phyloP scores from a whole-genome alignment of 2,329 filamentous ascomycete species.

The Sclerotinia spermophila region DNA sequence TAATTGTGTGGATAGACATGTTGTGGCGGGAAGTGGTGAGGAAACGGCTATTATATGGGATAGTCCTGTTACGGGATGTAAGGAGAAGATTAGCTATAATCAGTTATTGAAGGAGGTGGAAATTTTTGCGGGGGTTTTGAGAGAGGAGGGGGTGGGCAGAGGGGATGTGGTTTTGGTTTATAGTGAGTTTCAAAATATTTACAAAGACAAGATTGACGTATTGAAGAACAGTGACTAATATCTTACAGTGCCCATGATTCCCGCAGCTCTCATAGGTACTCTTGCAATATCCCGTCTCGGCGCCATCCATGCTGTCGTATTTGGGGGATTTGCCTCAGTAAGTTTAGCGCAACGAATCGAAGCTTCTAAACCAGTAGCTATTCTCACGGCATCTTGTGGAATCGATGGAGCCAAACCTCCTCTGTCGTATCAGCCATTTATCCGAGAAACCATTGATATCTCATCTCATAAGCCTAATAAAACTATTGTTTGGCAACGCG shows the following conservation, averaged over 20 bases:
- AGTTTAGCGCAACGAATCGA: constrained; percentile 88
- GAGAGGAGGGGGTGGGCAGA: constrained; percentile 75
- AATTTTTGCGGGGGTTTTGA: constrained; percentile 73
- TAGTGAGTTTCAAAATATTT: constrained; percentile 57
- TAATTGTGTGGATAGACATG: constrained; percentile 88
- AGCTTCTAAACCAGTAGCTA: constrained; percentile 67
- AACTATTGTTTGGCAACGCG: constrained; percentile 79
- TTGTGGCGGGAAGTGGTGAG: constrained; percentile 72
- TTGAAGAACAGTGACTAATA: constrained; percentile 12
- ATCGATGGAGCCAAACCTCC: constrained; percentile 83
- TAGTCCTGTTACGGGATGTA: constrained; percentile 73
- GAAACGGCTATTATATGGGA: constrained; percentile 80
- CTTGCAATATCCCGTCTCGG: constrained; percentile 78
- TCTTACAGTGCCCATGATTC: constrained; percentile 83
- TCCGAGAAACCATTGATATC: constrained; percentile 67
- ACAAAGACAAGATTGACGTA: not conserved
- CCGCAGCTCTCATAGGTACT: constrained; percentile 80
- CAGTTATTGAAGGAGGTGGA: constrained; percentile 77
- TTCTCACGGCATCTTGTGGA: constrained; percentile 88
- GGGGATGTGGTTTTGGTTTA: constrained; percentile 90
- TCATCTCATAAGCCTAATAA: constrained; percentile 68
- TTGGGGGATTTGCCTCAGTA: constrained; percentile 81
- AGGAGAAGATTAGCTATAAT: constrained; percentile 70
- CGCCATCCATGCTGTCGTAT: constrained; percentile 87
- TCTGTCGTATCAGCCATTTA: constrained; percentile 70